Conservation (phyloP, 352 stramenopile genomes). For the Thraustotheca clavata region DNA sequence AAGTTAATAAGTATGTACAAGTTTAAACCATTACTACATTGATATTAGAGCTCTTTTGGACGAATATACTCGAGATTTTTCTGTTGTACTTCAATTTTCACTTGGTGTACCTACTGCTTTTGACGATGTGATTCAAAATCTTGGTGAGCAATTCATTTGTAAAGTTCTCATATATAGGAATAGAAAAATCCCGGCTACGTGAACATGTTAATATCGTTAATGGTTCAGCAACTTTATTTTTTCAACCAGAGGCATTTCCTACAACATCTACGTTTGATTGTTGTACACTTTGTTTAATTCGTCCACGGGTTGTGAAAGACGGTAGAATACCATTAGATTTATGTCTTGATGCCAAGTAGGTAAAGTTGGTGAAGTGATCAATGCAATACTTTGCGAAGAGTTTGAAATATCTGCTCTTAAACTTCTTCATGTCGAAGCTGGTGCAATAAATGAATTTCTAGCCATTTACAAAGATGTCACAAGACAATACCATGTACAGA, state of each 20-base stretch:
- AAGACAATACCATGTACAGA: slow-evolving; percentile 56
- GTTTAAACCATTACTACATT: too few species aligned
- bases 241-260: slow-evolving; percentile 20
- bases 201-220: slow-evolving; percentile 22
- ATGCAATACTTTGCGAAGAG: slow-evolving; percentile 61
- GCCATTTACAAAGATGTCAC: slow-evolving; percentile 77
- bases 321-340: background rate
- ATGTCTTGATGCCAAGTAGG: slow-evolving; percentile 20
- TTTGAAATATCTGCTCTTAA: slow-evolving; percentile 88
- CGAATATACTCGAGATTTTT: slow-evolving; percentile 19
- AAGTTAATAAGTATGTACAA: too few species aligned
- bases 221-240: background rate
- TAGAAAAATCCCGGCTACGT: slow-evolving; percentile 11
- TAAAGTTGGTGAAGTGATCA: slow-evolving; percentile 63
- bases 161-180: slow-evolving; percentile 22
- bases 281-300: slow-evolving; percentile 52
- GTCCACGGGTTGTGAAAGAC: slow-evolving; percentile 48
- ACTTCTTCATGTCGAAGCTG: slow-evolving; percentile 69
- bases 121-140: slow-evolving; percentile 22
- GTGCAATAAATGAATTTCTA: slow-evolving; percentile 84
- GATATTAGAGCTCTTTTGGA: background rate
- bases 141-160: slow-evolving; percentile 18
- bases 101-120: slow-evolving; percentile 27
- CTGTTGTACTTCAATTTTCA: slow-evolving; percentile 15
- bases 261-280: slow-evolving; percentile 57